phyloP scores from a whole-genome alignment of 345 rosid species.

The Hypericum androsaemum region DNA sequence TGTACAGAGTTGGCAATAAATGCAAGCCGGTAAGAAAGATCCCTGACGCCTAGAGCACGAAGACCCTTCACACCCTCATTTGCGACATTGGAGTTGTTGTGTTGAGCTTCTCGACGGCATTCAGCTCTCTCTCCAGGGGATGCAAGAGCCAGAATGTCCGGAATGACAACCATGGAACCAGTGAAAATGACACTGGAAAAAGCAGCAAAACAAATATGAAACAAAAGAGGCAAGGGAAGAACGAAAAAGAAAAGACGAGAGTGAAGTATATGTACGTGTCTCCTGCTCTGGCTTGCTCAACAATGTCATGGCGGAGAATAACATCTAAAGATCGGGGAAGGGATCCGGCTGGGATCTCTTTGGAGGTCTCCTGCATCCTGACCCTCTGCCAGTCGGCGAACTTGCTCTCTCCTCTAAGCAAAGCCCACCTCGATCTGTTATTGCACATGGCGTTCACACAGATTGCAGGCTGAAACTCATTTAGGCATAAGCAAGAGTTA shows the following conservation, averaged over 20 bases:
- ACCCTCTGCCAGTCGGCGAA: constrained; percentile 99
- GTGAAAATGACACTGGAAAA: constrained; percentile 77
- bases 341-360: constrained; percentile 96
- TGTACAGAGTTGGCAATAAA: constrained; percentile 92
- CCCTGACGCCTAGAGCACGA: constrained; percentile 84
- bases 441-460: constrained; percentile 60
- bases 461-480: constrained; percentile 59
- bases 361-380: constrained; percentile 95
- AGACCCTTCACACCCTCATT: constrained; percentile 85
- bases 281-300: constrained; percentile 97
- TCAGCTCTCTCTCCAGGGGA: constrained; percentile 96
- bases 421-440: constrained; percentile 65
- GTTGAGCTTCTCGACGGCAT: constrained; percentile 71
- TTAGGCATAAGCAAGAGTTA: neutral
- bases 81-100: constrained; percentile 46
- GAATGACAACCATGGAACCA: constrained; percentile 86
- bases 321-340: constrained; percentile 92
- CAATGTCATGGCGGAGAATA: constrained; percentile 91
- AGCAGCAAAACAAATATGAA: neutral
- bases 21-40: constrained; percentile 84
- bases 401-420: constrained; percentile 90
- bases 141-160: constrained; percentile 80
- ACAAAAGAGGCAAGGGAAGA: neutral
- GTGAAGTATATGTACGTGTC: constrained; percentile 48
- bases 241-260: no score